These are phyloP conservation scores for Diaporthe velutina DNA, from an alignment of 2,329 filamentous ascomycete species.

Conservation along the genomic window DNA sequence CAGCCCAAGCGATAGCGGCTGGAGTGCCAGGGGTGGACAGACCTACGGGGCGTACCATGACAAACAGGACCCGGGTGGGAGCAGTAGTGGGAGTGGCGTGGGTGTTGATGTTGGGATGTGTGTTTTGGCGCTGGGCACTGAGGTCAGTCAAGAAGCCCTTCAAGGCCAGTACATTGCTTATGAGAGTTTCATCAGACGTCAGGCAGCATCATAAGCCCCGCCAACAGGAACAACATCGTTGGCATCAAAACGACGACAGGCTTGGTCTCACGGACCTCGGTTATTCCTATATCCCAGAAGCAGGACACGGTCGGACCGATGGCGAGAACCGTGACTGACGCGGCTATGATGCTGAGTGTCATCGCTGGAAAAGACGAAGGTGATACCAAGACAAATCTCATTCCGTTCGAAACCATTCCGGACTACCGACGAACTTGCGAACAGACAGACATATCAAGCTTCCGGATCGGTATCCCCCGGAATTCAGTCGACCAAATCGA, in stretches of 20 bases:
- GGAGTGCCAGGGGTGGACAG: conserved; percentile 74
- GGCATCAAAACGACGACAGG: conserved; percentile 73
- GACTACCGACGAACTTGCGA: conserved; percentile 72
- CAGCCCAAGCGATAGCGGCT: conserved; percentile 70
- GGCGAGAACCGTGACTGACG: conserved; percentile 66
- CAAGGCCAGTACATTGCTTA: conserved; percentile 73
- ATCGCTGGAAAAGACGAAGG: conserved; percentile 55
- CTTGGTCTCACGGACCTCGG: conserved; percentile 70
- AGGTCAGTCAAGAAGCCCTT: conserved; percentile 54
- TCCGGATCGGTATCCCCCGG: conserved; percentile 72
- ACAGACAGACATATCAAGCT: conserved; percentile 62
- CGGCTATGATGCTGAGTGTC: conserved; percentile 47
- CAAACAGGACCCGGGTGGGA: conserved; percentile 71
- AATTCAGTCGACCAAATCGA: conserved; percentile 68
- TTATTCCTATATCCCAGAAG: conserved; percentile 74
- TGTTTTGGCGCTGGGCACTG: not conserved
- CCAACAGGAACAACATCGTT: conserved; percentile 68
- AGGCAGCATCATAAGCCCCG: conserved; percentile 73
- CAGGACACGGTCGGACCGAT: conserved; percentile 78
- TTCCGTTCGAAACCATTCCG: conserved; percentile 57
- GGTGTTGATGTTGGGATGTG: not conserved
- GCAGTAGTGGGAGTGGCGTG: conserved; percentile 72
- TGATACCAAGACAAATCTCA: conserved; percentile 67
- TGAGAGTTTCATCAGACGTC: conserved; percentile 64
- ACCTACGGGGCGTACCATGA: conserved; percentile 71